phyloP scores from a whole-genome alignment of 2,329 filamentous ascomycete species.

The Cytospora piceicola region DNA sequence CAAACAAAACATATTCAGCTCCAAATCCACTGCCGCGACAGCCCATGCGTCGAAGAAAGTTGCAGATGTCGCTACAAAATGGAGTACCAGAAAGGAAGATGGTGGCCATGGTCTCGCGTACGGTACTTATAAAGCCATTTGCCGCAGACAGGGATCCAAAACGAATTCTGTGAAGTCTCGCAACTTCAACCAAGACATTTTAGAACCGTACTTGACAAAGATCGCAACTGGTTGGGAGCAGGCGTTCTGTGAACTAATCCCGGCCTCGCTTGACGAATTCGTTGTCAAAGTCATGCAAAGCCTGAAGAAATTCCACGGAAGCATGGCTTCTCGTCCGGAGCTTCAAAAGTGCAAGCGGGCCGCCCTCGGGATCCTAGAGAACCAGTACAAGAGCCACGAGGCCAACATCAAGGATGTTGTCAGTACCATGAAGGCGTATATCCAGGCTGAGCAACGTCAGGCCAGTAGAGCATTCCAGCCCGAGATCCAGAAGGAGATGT shows the following conservation, averaged over 20 bases:
- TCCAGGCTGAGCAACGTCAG: constrained; percentile 13
- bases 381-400: background rate
- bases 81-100: background rate
- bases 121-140: constrained; percentile 3
- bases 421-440: background rate
- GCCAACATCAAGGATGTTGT: background rate
- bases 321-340: constrained; percentile 11
- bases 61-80: background rate
- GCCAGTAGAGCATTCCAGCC: constrained; percentile 8
- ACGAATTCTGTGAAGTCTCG: constrained; percentile 4
- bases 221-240: constrained; percentile 15
- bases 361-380: background rate
- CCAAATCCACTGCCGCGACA: background rate
- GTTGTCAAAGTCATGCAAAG: background rate
- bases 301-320: constrained; percentile 10
- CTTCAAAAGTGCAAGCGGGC: constrained; percentile 6
- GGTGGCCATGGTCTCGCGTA: background rate
- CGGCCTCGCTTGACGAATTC: background rate
- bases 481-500: constrained; percentile 9
- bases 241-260: constrained; percentile 6
- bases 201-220: constrained; percentile 20
- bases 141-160: background rate
- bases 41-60: background rate
- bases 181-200: constrained; percentile 25
- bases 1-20: background rate